Conservation (phyloP, 2,329 filamentous ascomycete genomes). For the Microsporum audouinii region DNA sequence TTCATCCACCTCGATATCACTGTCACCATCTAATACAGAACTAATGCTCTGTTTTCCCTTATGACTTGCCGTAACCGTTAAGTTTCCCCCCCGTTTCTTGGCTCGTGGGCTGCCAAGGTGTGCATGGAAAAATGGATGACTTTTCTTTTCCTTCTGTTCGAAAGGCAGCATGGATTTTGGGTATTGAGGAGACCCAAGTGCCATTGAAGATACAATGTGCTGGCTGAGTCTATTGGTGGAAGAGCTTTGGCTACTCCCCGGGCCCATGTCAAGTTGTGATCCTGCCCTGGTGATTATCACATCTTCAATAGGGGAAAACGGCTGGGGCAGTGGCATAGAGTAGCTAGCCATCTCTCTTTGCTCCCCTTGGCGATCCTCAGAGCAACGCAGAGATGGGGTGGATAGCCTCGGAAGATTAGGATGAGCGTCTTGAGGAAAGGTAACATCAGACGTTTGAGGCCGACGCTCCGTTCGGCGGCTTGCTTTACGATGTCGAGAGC, state of each 20-base stretch:
- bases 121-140: conserved; percentile 8
- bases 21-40: background rate
- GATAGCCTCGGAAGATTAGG: background rate
- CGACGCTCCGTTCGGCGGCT: background rate
- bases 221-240: conserved; percentile 13
- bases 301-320: background rate
- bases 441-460: background rate
- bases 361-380: background rate
- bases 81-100: background rate
- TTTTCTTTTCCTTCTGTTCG: conserved; percentile 1
- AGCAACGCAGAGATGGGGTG: background rate
- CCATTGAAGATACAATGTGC: conserved; percentile 8
- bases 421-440: background rate
- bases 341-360: background rate
- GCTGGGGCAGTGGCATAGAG: background rate
- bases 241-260: conserved; percentile 14
- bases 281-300: background rate
- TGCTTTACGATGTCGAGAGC: background rate
- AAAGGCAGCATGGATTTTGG: conserved; percentile 8
- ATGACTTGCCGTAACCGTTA: background rate
- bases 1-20: conserved; percentile 5
- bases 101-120: conserved; percentile 2
- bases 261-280: conserved; percentile 2
- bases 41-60: background rate
- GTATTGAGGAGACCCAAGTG: conserved; percentile 8